phyloP scores from a whole-genome alignment of 2,329 filamentous ascomycete species.

The Cytospora paraplurivora region DNA sequence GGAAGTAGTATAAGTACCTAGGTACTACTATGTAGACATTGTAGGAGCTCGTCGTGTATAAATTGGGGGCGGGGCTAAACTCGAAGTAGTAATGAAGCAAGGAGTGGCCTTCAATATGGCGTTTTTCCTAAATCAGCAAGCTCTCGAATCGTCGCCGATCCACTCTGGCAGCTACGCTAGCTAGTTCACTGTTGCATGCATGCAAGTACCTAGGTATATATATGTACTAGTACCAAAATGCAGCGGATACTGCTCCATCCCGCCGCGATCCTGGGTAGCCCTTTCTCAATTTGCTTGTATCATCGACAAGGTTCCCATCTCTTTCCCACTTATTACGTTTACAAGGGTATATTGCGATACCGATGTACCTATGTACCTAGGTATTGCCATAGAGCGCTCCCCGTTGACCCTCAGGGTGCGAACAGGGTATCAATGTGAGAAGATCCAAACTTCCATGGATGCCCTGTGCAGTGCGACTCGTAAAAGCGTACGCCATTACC shows the following conservation, averaged over 20 bases:
- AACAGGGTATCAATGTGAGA: slow-evolving; percentile 4
- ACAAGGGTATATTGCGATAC: slow-evolving; percentile 22
- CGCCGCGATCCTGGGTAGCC: slow-evolving; percentile 5
- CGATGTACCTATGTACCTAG: not conserved
- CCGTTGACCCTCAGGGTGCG: slow-evolving; percentile 6
- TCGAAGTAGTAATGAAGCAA: slow-evolving; percentile 4
- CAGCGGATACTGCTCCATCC: not conserved
- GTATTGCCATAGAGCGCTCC: not conserved
- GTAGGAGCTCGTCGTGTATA: too few relatives aligned
- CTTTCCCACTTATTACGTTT: slow-evolving; percentile 4
- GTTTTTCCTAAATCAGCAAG: slow-evolving; percentile 8
- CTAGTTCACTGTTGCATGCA: not conserved
- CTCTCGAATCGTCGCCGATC: slow-evolving; percentile 15
- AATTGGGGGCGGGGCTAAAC: slow-evolving; percentile 16
- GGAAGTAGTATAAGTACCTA: not conserved
- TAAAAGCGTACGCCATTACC: slow-evolving; percentile 6
- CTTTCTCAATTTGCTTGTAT: slow-evolving; percentile 22
- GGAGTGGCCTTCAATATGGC: not conserved
- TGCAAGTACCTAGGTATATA: slow-evolving; percentile 2
- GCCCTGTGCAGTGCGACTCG: slow-evolving; percentile 19
- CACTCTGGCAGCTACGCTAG: slow-evolving; percentile 1
- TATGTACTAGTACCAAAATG: slow-evolving; percentile 5
- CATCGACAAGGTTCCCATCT: slow-evolving; percentile 16
- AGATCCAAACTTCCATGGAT: not conserved
- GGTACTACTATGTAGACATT: not conserved